Conservation (phyloP, 805 yeast species). For the Pichia manshurica region DNA sequence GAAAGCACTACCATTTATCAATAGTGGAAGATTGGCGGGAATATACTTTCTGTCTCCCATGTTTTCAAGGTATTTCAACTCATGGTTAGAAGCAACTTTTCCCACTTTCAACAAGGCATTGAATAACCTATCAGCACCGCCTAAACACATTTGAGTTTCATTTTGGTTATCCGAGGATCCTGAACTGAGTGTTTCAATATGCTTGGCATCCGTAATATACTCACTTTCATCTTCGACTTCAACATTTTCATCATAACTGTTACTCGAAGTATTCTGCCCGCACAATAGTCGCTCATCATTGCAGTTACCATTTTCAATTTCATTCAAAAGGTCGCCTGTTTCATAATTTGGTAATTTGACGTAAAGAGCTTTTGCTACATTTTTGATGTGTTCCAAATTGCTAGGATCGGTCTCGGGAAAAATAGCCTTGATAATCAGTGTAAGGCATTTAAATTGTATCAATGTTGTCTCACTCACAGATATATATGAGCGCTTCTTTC, state of each 20-base stretch:
- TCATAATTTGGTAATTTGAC: slow-evolving; percentile 18
- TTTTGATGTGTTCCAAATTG: slow-evolving; percentile 32
- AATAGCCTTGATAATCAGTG: slow-evolving; percentile 27
- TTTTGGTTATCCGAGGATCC: background rate
- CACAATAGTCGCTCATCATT: too few species aligned
- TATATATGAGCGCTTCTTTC: slow-evolving; percentile 30
- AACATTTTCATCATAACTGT: background rate
- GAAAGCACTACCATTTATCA: slow-evolving; percentile 1
- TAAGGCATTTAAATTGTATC: slow-evolving; percentile 31
- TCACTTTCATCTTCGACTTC: background rate
- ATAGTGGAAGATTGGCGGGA: background rate
- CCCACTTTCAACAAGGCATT: slow-evolving; percentile 14
- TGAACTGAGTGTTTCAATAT: background rate
- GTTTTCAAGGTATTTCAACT: slow-evolving; percentile 1
- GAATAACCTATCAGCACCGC: slow-evolving; percentile 15
- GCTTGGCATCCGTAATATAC: background rate
- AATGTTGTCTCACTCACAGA: slow-evolving; percentile 32
- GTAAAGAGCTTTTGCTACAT: slow-evolving; percentile 22
- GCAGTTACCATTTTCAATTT: background rate
- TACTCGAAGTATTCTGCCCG: too few species aligned
- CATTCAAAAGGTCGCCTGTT: background rate
- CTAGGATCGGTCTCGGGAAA: slow-evolving; percentile 34
- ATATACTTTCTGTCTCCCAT: background rate
- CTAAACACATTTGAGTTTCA: slow-evolving; percentile 16
- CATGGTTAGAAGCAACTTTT: background rate